Evolutionary conservation across 352 stramenopile species (phyloP).

Genomic region (Saprolegnia diclina): DNA sequence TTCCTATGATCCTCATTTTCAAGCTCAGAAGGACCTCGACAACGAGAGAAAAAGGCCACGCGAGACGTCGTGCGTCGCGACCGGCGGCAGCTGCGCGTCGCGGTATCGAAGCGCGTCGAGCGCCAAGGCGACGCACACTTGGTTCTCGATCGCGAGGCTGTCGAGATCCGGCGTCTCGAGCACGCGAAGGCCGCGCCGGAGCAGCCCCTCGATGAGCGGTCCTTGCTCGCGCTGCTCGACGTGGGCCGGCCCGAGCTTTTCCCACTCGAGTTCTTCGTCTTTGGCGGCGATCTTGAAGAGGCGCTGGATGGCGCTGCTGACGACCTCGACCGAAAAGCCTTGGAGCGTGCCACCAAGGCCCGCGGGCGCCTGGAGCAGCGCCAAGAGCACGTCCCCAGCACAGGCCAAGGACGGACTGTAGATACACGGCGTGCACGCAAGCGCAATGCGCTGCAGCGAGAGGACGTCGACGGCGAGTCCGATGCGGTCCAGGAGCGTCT

Average conservation of each 20-base stretch:
- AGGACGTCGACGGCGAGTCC: neutral
- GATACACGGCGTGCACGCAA: constrained; percentile 25
- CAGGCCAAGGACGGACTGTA: neutral
- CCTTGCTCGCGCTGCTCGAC: neutral
- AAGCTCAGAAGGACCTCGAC: neutral
- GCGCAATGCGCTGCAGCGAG: constrained; percentile 19
- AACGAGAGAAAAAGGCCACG: constrained; percentile 17
- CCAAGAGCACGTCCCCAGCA: constrained; percentile 14
- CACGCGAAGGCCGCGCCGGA: constrained; percentile 8
- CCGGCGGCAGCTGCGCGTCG: neutral
- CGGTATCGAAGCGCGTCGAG: constrained; percentile 23
- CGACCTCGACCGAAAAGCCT: constrained; percentile 13
- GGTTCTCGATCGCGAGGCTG: constrained; percentile 13
- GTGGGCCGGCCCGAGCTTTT: constrained; percentile 12
- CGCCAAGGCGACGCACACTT: constrained; percentile 16
- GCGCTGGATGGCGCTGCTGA: constrained; percentile 12
- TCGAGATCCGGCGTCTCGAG: neutral
- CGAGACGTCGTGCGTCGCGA: neutral
- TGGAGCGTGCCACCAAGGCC: constrained; percentile 3
- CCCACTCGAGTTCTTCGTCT: constrained; percentile 23
- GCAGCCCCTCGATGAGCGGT: constrained; percentile 9
- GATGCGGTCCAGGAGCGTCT: constrained; percentile 1
- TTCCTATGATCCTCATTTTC: neutral
- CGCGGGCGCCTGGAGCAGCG: neutral
- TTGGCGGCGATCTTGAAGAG: constrained; percentile 21